Evolutionary conservation across 768 basidiomycete species (phyloP).

Genomic region (Lepiota subincarnata): DNA sequence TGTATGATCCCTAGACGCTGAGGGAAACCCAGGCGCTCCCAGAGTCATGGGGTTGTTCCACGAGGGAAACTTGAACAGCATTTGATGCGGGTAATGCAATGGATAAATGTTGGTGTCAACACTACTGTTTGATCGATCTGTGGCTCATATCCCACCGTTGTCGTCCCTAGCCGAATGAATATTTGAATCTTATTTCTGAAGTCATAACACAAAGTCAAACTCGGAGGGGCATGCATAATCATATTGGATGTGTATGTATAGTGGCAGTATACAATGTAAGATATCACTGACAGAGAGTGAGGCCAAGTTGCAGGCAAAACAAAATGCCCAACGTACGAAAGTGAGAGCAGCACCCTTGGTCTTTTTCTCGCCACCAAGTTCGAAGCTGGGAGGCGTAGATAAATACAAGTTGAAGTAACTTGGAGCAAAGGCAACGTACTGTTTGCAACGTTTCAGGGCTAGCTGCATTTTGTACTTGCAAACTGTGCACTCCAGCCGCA

Average conservation of each 20-base stretch:
- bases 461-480: conserved; percentile 99
- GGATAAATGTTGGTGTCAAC: neutral
- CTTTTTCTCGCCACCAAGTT: conserved; percentile 99
- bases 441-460: conserved; percentile 97
- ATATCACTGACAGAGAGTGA: conserved; percentile 16
- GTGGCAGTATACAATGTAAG: conserved; percentile 19
- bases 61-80: conserved; percentile 4
- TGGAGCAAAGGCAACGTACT: conserved; percentile 50
- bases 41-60: neutral
- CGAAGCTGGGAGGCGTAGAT: conserved; percentile 60
- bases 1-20: neutral
- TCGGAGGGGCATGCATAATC: conserved; percentile 20
- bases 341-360: conserved; percentile 94
- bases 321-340: conserved; percentile 63
- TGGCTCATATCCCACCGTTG: neutral
- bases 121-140: neutral
- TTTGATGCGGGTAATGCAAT: neutral
- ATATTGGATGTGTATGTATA: conserved; percentile 21
- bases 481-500: conserved; percentile 94
- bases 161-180: neutral
- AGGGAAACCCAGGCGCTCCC: neutral
- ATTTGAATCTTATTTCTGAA: neutral
- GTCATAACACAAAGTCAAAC: neutral
- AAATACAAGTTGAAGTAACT: neutral
- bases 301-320: neutral